Evolutionary conservation across 2,329 filamentous ascomycete species (phyloP).

Genomic region (Mycosphaerella arachidis): DNA sequence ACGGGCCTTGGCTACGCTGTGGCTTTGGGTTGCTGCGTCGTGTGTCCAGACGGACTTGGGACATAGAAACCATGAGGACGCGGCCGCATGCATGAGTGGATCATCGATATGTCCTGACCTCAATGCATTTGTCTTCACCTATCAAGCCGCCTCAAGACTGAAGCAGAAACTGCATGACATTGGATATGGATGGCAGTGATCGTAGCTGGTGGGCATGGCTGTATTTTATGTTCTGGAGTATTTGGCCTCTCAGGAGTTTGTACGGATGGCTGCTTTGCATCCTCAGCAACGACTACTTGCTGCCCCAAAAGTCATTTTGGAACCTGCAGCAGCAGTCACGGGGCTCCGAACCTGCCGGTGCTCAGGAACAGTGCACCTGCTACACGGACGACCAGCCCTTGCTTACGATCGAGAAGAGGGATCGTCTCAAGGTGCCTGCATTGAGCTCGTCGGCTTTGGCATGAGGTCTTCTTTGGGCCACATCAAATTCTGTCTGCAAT

Average conservation of each 20-base stretch:
- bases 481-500: not conserved
- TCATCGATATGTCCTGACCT: too few species aligned
- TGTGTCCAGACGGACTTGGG: too few species aligned
- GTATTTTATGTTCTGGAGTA: conserved; percentile 11
- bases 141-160: too few species aligned
- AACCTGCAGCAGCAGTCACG: not conserved
- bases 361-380: not conserved
- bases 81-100: too few species aligned
- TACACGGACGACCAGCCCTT: not conserved
- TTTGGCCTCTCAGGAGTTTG: conserved; percentile 20
- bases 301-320: conserved; percentile 9
- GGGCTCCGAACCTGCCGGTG: too few species aligned
- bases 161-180: too few species aligned
- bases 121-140: too few species aligned
- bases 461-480: too few species aligned
- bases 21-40: too few species aligned
- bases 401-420: not conserved
- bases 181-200: conserved; percentile 2
- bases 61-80: too few species aligned
- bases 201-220: conserved; percentile 33
- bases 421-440: not conserved
- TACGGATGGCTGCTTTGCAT: conserved; percentile 12
- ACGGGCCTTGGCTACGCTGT: too few species aligned
- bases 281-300: conserved; percentile 18
- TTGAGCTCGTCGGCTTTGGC: not conserved